Conservation (phyloP, 768 basidiomycete species). For the Tubosaeta sp. region DNA sequence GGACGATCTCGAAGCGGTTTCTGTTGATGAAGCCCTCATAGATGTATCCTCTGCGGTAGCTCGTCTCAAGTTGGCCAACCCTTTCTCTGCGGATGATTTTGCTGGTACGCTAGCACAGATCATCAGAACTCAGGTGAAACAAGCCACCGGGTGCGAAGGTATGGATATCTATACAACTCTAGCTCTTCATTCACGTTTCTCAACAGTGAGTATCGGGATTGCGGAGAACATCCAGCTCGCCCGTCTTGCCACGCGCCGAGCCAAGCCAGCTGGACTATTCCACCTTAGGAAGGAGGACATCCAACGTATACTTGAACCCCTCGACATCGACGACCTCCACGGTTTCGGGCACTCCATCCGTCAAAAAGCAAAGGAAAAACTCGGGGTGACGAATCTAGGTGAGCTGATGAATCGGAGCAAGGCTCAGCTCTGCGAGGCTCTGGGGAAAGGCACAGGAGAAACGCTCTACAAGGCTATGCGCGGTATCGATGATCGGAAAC, state of each 20-base stretch:
- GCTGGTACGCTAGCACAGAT: conserved; percentile 77
- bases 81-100: conserved; percentile 41
- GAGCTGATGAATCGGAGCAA: conserved; percentile 65
- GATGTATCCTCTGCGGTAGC: conserved; percentile 70
- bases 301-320: conserved; percentile 51
- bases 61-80: conserved; percentile 25
- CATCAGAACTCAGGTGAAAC: conserved; percentile 72
- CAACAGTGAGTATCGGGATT: conserved; percentile 84
- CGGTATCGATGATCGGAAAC: conserved; percentile 74
- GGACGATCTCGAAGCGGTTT: conserved; percentile 91
- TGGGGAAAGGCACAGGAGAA: conserved; percentile 82
- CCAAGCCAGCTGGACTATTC: conserved; percentile 87
- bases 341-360: conserved; percentile 78
- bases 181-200: background rate
- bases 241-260: conserved; percentile 82
- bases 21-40: conserved; percentile 93
- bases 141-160: conserved; percentile 87
- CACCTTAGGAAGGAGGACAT: conserved; percentile 61
- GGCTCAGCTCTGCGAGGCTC: conserved; percentile 56
- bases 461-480: conserved; percentile 79
- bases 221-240: conserved; percentile 90
- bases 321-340: conserved; percentile 77
- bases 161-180: background rate
- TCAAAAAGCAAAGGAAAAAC: conserved; percentile 76
- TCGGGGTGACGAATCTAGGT: conserved; percentile 66